Conservation (phyloP, 2,329 filamentous ascomycete genomes). For the Aspergillus sp. region DNA sequence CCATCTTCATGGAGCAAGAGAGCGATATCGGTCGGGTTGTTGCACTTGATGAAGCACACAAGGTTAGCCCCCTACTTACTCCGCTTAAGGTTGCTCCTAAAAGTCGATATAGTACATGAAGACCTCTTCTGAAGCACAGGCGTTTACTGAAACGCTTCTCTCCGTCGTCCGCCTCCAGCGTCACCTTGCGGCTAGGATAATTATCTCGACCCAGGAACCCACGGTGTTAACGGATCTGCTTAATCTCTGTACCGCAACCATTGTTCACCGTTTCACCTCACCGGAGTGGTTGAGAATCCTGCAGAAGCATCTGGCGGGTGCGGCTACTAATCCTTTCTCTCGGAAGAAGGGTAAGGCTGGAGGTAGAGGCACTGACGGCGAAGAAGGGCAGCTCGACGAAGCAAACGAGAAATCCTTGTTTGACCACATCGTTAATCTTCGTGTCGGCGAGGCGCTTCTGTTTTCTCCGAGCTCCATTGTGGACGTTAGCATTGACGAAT, state of each 20-base stretch:
- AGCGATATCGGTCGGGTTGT: slow-evolving; percentile 17
- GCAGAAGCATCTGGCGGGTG: slow-evolving; percentile 48
- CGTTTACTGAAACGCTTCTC: slow-evolving; percentile 61
- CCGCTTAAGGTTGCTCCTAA: too few species aligned
- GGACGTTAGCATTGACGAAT: background rate
- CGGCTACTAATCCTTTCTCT: background rate
- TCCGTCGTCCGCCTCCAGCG: slow-evolving; percentile 67
- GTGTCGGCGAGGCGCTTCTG: background rate
- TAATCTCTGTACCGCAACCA: slow-evolving; percentile 66
- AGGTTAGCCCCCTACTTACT: slow-evolving; percentile 12
- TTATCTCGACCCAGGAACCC: slow-evolving; percentile 75
- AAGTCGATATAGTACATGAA: slow-evolving; percentile 21
- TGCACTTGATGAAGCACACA: slow-evolving; percentile 27
- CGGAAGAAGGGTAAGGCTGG: background rate
- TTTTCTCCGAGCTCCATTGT: background rate
- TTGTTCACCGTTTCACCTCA: slow-evolving; percentile 71
- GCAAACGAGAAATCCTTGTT: background rate
- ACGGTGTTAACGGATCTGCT: slow-evolving; percentile 67
- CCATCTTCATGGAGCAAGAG: slow-evolving; percentile 24
- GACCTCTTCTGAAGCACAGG: slow-evolving; percentile 12
- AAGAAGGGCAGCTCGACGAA: background rate
- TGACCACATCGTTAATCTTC: background rate
- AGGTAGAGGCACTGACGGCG: background rate
- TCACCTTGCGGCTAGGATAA: slow-evolving; percentile 63
- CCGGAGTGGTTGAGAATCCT: slow-evolving; percentile 60